A percentile compares a stretch with the other conserved stretches of the same genome.
phyloP scores from a whole-genome alignment of 2,329 filamentous ascomycete species.

The Aphanoascus verrucosus region DNA sequence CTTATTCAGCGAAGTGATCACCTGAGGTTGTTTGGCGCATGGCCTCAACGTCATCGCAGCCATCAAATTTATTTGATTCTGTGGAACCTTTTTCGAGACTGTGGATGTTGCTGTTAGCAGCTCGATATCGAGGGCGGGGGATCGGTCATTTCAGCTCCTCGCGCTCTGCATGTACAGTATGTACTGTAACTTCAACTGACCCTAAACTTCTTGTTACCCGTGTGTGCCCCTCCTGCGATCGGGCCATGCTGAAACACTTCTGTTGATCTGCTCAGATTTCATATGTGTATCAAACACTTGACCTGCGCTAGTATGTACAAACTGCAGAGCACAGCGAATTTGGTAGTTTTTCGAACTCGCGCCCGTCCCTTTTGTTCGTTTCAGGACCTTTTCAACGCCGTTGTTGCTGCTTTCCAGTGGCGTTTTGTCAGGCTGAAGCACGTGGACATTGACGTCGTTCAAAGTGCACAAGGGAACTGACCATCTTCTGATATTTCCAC shows the following conservation, averaged over 20 bases:
- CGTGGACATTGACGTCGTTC: slow-evolving; percentile 12
- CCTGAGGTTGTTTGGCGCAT: background rate
- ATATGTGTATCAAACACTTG: background rate
- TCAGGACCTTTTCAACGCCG: background rate
- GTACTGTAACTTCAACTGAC: background rate
- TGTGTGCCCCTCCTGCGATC: background rate
- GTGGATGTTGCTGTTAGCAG: background rate
- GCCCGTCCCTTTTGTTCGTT: background rate
- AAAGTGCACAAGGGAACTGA: background rate
- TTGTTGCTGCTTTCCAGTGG: slow-evolving; percentile 8
- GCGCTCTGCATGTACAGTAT: too few species aligned
- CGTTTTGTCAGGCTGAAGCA: slow-evolving; percentile 12
- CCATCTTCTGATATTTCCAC: background rate
- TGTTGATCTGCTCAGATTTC: background rate
- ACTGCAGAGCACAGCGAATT: background rate
- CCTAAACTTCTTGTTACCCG: background rate
- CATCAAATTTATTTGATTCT: background rate
- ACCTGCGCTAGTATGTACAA: background rate
- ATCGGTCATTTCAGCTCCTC: background rate
- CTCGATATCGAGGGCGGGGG: background rate
- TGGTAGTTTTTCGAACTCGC: background rate
- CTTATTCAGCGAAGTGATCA: slow-evolving; percentile 5
- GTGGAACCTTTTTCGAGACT: background rate
- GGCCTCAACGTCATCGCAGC: slow-evolving; percentile 7
- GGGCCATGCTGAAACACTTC: slow-evolving; percentile 4